phyloP scores from a whole-genome alignment of 1,284 basidiomycete genomes.

The Clitocybe nebularis region DNA sequence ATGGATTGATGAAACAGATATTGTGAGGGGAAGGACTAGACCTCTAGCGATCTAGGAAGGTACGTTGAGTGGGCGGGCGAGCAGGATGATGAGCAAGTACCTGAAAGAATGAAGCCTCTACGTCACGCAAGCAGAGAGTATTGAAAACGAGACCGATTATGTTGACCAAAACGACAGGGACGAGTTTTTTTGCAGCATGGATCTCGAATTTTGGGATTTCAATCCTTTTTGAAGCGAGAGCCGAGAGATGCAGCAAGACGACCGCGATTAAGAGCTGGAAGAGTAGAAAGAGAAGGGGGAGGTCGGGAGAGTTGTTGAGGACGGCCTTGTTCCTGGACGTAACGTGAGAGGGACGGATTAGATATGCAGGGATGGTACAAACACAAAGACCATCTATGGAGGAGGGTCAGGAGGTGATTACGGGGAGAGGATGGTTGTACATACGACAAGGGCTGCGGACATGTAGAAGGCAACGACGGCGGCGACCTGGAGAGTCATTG shows the following conservation, averaged over 20 bases:
- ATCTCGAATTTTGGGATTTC: conserved; percentile 54
- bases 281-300: conserved; percentile 68
- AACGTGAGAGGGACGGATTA: background rate
- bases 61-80: too few species aligned
- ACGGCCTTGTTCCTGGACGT: conserved; percentile 67
- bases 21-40: conserved; percentile 73
- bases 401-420: background rate
- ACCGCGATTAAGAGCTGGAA: conserved; percentile 69
- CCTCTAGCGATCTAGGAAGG: conserved; percentile 68
- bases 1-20: conserved; percentile 53
- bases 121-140: conserved; percentile 68
- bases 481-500: conserved; percentile 48
- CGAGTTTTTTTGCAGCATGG: conserved; percentile 50
- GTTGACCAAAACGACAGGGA: conserved; percentile 63
- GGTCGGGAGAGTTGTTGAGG: conserved; percentile 58
- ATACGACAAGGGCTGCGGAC: conserved; percentile 65
- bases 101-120: conserved; percentile 78
- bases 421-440: conserved; percentile 23
- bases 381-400: conserved; percentile 65
- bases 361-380: conserved; percentile 19
- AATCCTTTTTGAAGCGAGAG: conserved; percentile 43
- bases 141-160: conserved; percentile 75
- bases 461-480: conserved; percentile 78
- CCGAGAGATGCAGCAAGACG: conserved; percentile 51
- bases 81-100: conserved; percentile 24